Evolutionary conservation across 2,329 filamentous ascomycete genomes (phyloP).

Genomic region (Neophaeococcomyces mojaviensis): DNA sequence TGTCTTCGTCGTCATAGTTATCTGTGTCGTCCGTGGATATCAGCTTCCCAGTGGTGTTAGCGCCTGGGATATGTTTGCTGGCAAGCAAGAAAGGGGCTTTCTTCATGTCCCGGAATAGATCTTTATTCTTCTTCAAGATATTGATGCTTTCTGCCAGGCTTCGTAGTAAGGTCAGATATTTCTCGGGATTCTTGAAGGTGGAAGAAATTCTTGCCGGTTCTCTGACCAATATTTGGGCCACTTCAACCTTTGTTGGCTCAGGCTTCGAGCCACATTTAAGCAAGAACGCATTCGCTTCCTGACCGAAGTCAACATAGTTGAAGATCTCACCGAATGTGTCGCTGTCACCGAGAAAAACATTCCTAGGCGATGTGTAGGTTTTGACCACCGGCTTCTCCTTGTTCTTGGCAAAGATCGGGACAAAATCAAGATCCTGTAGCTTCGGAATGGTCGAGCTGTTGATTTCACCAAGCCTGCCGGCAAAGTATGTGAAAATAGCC

Average conservation of each 20-base stretch:
- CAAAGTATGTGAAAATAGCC: slow-evolving; percentile 74
- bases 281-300: slow-evolving; percentile 79
- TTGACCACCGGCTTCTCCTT: slow-evolving; percentile 34
- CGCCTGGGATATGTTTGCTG: slow-evolving; percentile 60
- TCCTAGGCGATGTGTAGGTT: slow-evolving; percentile 58
- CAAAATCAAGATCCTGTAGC: slow-evolving; percentile 59
- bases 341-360: slow-evolving; percentile 70
- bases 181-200: slow-evolving; percentile 71
- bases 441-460: slow-evolving; percentile 52
- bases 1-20: slow-evolving; percentile 51
- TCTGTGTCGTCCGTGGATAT: slow-evolving; percentile 26
- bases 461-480: slow-evolving; percentile 67
- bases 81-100: slow-evolving; percentile 71
- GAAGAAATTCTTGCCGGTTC: slow-evolving; percentile 78
- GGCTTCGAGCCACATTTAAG: slow-evolving; percentile 82
- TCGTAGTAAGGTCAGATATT: slow-evolving; percentile 76
- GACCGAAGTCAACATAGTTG: slow-evolving; percentile 91
- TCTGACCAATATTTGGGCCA: slow-evolving; percentile 72
- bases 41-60: slow-evolving; percentile 18
- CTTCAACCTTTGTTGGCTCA: slow-evolving; percentile 79
- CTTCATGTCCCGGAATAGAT: slow-evolving; percentile 69
- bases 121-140: slow-evolving; percentile 67
- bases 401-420: slow-evolving; percentile 51
- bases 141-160: slow-evolving; percentile 67
- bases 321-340: slow-evolving; percentile 81